These are phyloP conservation scores for Acephala macrosclerotiorum DNA, from an alignment of 2,329 filamentous ascomycete genomes.

Conservation along the genomic window DNA sequence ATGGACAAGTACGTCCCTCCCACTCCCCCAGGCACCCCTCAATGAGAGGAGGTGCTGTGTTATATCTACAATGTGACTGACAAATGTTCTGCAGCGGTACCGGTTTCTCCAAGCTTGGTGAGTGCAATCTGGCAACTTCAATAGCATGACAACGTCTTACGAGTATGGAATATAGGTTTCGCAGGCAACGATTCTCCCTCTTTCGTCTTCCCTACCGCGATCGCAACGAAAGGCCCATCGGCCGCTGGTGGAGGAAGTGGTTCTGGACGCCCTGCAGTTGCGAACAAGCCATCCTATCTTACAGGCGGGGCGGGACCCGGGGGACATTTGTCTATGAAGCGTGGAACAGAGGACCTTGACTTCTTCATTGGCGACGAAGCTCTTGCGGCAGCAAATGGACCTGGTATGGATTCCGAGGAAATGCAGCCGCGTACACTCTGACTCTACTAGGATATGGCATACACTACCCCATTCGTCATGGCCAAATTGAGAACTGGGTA, in stretches of 20 bases:
- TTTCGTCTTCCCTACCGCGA: constrained; percentile 98
- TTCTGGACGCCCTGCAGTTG: constrained; percentile 87
- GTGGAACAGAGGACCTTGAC: constrained; percentile 96
- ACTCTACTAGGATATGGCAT: constrained; percentile 79
- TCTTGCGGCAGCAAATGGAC: constrained; percentile 80
- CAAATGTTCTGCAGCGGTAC: constrained; percentile 76
- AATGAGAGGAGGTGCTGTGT: neutral
- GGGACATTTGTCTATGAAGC: constrained; percentile 87
- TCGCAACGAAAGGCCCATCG: constrained; percentile 87
- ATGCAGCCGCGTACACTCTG: constrained; percentile 19
- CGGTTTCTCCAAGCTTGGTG: constrained; percentile 98
- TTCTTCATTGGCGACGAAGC: constrained; percentile 99
- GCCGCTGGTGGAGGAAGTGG: constrained; percentile 78
- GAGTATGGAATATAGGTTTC: constrained; percentile 70
- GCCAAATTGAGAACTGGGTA: constrained; percentile 99
- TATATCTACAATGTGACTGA: constrained; percentile 33
- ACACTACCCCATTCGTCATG: constrained; percentile 97
- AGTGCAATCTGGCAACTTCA: constrained; percentile 41
- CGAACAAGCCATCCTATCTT: constrained; percentile 94
- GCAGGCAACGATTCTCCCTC: constrained; percentile 99
- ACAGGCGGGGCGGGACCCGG: constrained; percentile 86
- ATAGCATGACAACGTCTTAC: constrained; percentile 18
- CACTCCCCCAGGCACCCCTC: constrained; percentile 37
- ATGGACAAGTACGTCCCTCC: constrained; percentile 95
- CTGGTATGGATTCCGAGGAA: constrained; percentile 60